Conservation (phyloP, 331 rosid species). For the Acacia concinna region DNA sequence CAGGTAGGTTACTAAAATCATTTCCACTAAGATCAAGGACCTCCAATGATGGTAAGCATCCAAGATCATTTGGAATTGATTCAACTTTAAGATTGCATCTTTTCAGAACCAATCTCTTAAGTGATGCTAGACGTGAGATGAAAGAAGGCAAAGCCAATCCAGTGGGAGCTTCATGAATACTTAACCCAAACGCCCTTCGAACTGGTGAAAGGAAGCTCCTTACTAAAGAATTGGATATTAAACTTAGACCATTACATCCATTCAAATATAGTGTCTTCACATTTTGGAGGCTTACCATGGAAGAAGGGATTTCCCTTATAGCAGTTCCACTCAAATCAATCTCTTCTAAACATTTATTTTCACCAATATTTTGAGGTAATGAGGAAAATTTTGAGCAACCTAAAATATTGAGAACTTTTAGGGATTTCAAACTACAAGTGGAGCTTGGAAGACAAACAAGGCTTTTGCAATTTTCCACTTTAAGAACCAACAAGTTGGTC, state of each 20-base stretch:
- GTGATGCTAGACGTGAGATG: background rate
- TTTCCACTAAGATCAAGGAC: background rate
- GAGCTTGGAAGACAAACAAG: background rate
- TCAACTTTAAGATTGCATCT: background rate
- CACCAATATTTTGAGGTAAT: background rate
- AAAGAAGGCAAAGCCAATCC: background rate
- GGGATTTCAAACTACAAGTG: background rate
- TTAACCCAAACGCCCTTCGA: background rate
- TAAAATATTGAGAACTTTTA: background rate
- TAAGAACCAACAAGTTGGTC: background rate
- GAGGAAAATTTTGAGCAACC: background rate
- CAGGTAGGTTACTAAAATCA: background rate
- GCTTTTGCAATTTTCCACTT: background rate
- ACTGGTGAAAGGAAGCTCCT: background rate
- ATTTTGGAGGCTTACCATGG: background rate
- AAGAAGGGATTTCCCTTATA: background rate
- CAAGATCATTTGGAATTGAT: background rate
- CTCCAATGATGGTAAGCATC: background rate
- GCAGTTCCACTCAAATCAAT: background rate
- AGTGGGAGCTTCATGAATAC: background rate
- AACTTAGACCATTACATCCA: background rate
- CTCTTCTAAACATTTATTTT: background rate
- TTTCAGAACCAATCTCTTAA: background rate
- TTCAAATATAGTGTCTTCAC: background rate
- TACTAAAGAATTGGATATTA: background rate